These are phyloP conservation scores for Citrullus colocynthis DNA, from an alignment of 306 rosid species.

Conservation along the genomic window DNA sequence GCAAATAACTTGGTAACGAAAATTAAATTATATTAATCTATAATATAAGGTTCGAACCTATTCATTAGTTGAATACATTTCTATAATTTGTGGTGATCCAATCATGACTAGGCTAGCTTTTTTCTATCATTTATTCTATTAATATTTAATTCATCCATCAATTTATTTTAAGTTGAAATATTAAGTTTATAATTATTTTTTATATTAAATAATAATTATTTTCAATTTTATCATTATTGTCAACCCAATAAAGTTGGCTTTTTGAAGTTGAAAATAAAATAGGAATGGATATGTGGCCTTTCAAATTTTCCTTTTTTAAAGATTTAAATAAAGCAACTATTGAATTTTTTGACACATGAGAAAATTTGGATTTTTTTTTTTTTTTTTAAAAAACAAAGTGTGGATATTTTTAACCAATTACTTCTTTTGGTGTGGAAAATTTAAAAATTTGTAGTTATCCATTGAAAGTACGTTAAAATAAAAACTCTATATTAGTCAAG, in stretches of 20 bases:
- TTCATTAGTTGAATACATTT: neutral
- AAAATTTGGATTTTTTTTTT: too few relatives aligned
- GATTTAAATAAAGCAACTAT: neutral
- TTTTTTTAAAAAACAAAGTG: too few relatives aligned
- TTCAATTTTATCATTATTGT: neutral
- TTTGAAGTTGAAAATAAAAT: neutral
- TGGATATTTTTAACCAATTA: neutral
- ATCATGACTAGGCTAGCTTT: neutral
- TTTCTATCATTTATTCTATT: neutral
- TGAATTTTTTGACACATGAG: neutral
- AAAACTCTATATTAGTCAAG: neutral
- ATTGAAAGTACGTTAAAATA: neutral
- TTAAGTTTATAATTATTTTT: neutral
- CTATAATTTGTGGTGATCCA: neutral
- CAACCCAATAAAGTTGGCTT: neutral
- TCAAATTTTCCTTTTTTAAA: neutral
- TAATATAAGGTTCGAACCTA: neutral
- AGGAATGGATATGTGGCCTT: neutral
- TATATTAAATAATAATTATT: neutral
- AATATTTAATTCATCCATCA: neutral
- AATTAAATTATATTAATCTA: neutral
- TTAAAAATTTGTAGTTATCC: neutral
- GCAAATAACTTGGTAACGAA: neutral
- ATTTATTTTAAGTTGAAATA: neutral
- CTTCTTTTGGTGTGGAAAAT: neutral